Evolutionary conservation across 1,284 basidiomycete species (phyloP), one percentile per base, ranked within the genome.

Genomic region (Agroathelia rolfsii): DNA sequence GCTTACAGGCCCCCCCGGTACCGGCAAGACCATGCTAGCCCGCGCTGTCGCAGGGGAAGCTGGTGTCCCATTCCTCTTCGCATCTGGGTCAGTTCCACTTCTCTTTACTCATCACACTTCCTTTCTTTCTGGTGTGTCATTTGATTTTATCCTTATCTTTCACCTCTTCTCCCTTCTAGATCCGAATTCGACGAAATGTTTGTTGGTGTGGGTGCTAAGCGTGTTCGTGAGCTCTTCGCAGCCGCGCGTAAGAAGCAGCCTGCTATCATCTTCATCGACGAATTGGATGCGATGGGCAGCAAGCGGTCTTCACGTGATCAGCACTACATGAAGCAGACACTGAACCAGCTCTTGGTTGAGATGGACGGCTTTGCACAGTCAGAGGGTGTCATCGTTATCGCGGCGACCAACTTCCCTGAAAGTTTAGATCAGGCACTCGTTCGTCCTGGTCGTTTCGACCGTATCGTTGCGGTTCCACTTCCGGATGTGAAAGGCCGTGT

Each of bases 121-220:
- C n/a, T n/a, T n/a, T 24, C 16, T 26, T 27, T 23, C 11, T 23
- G 24, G 24, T 33, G 6, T 22, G n/a, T 29, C 11, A 22, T 24
- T 25, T 15, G 11, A 24, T 30, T 17, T 24, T 16, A 13, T 18
- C 5, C 40, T 37, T 48, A 39, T 20, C 44, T 40, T 24, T 9
- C 23, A 18, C 28, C 37, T 32, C 39, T 29, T 34, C 11, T 43
- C 37, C 13, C 57, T 11, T 52, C 37, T 40, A 90, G 88, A 10
- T 93, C 90, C 29, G 90, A 95, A 51, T 96, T 98, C 44, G 95
- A 98, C 53, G 94, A 98, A 55, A 94, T 96, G 79, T 92, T 89
- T 53, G 92, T 95, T 34, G 90, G 90, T 37, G 88, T 94, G 29
- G 90, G 90, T 38, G 94, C 95, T 19, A 94, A 95, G 56, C 81